Percentiles rank a stretch among this genome's conserved stretches.
phyloP scores from a whole-genome alignment of 176 grass and related monocot genomes.

The Hordeum vulgare region DNA sequence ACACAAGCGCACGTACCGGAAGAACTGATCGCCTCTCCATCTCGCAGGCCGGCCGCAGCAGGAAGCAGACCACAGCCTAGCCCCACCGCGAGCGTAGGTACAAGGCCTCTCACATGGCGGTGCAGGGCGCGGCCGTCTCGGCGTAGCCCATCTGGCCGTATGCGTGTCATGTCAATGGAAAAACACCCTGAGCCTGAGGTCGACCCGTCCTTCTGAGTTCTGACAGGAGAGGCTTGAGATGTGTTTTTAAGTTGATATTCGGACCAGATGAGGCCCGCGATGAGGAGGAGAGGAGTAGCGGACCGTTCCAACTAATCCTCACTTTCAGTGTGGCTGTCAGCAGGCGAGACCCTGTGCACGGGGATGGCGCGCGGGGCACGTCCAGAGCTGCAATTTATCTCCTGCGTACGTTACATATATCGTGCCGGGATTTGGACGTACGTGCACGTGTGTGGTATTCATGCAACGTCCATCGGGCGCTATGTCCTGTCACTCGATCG shows the following conservation, averaged over 20 bases:
- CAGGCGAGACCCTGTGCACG: slow-evolving; percentile 13
- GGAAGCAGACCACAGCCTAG: slow-evolving; percentile 25
- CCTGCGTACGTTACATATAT: not conserved
- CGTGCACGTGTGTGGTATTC: slow-evolving; percentile 20
- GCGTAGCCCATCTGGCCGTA: not conserved
- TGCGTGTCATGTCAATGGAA: not conserved
- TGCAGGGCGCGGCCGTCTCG: not conserved
- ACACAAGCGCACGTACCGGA: not conserved
- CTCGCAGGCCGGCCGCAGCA: not conserved
- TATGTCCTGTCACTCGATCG: slow-evolving; percentile 7
- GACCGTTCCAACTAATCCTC: not conserved
- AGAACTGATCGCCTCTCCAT: not conserved
- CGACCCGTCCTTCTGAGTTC: not conserved
- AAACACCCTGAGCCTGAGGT: not conserved
- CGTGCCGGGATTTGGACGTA: slow-evolving; percentile 15
- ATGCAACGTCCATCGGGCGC: not conserved
- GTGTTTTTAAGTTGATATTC: not conserved
- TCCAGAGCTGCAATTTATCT: slow-evolving; percentile 14
- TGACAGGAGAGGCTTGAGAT: not conserved
- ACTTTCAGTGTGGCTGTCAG: not conserved
- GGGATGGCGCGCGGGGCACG: slow-evolving; percentile 17
- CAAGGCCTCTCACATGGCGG: not conserved
- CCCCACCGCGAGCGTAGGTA: not conserved
- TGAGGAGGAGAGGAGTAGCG: not conserved
- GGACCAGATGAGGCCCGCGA: not conserved